A percentile compares a stretch with the other conserved stretches of the same genome.
Evolutionary conservation across 768 basidiomycete species (phyloP).

Genomic region (Lyophyllum shimeji): DNA sequence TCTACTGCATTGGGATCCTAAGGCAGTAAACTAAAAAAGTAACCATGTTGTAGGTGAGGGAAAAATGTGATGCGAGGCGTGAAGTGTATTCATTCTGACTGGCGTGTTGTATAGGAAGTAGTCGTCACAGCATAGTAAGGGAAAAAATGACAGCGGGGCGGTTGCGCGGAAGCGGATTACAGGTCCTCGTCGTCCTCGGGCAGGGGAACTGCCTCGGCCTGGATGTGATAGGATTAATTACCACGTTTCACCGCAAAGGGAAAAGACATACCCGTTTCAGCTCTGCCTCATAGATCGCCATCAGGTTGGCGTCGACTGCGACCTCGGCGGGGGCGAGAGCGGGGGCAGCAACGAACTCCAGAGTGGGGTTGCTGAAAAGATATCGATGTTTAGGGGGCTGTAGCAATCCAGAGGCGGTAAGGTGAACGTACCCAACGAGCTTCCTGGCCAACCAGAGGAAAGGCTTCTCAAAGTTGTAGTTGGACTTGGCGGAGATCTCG

Average conservation of each 20-base stretch:
- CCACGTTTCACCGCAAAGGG: not conserved
- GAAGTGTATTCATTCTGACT: constrained; percentile 25
- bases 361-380: constrained; percentile 63
- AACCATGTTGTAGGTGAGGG: constrained; percentile 3
- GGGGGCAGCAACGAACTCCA: constrained; percentile 97
- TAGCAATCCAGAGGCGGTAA: not conserved
- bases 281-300: constrained; percentile 78
- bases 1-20: constrained; percentile 16
- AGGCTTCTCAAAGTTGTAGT: constrained; percentile 99
- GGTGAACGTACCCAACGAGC: constrained; percentile 79
- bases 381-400: not conserved
- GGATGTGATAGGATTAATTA: not conserved
- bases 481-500: constrained; percentile 99
- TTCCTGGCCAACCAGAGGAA: constrained; percentile 99
- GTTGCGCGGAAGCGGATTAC: constrained; percentile 33
- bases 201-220: constrained; percentile 92
- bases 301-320: constrained; percentile 72
- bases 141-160: constrained; percentile 14
- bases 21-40: constrained; percentile 14
- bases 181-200: constrained; percentile 97
- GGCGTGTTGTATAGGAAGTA: constrained; percentile 24
- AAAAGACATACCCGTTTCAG: constrained; percentile 55
- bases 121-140: constrained; percentile 22
- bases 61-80: constrained; percentile 16
- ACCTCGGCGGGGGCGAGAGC: constrained; percentile 96